phyloP scores from a whole-genome alignment of 768 basidiomycete species.

The Ephemerocybe angulata region DNA sequence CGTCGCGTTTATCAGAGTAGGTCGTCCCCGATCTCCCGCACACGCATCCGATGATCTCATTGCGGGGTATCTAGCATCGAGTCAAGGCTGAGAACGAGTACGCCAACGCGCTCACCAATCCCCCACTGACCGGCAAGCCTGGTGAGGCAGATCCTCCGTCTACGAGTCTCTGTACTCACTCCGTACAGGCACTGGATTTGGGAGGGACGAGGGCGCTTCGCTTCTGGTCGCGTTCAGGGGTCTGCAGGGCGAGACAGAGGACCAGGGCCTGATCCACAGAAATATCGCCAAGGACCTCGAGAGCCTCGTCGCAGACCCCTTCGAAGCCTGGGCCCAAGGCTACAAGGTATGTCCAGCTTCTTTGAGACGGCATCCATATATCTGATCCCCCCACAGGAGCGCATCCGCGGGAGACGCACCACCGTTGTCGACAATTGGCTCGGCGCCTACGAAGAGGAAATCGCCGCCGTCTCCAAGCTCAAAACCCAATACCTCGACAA shows the following conservation, averaged over 20 bases:
- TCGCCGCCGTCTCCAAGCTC: constrained; percentile 65
- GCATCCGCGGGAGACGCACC: constrained; percentile 54
- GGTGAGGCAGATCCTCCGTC: constrained; percentile 30
- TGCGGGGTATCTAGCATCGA: constrained; percentile 53
- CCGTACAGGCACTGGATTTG: constrained; percentile 57
- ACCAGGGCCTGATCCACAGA: constrained; percentile 73
- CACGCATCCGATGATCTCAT: too few relatives aligned
- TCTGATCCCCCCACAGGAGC: constrained; percentile 40
- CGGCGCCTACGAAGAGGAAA: constrained; percentile 64
- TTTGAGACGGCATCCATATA: constrained; percentile 10
- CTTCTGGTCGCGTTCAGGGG: constrained; percentile 76
- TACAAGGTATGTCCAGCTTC: constrained; percentile 53
- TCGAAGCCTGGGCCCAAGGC: constrained; percentile 70
- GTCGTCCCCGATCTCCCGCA: too few relatives aligned
- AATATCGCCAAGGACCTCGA: constrained; percentile 71
- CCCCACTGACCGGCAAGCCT: constrained; percentile 45
- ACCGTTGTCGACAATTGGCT: constrained; percentile 66
- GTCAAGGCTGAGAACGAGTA: constrained; percentile 65
- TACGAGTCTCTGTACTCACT: constrained; percentile 1
- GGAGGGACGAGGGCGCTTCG: constrained; percentile 81
- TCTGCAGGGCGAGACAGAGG: constrained; percentile 65
- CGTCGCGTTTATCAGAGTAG: constrained; percentile 75
- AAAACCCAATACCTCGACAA: constrained; percentile 77
- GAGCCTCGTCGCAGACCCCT: constrained; percentile 74
- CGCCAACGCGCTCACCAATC: constrained; percentile 53